These are phyloP conservation scores for Teunomyces kruisii DNA, from an alignment of 805 yeast genomes.

Conservation along the genomic window DNA sequence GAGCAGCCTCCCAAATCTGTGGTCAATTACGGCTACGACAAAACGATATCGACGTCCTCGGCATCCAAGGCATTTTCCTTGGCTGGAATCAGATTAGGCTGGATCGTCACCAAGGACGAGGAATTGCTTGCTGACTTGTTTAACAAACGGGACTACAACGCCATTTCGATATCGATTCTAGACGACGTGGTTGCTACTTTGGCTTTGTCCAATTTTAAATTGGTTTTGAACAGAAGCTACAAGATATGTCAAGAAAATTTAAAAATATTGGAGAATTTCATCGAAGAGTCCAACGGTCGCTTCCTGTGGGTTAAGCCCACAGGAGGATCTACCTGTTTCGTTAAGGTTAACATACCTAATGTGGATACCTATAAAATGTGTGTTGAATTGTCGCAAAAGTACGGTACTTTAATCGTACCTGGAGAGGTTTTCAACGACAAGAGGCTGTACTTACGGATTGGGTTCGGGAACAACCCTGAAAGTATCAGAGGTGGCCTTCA, in stretches of 20 bases:
- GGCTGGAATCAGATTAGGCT: conserved; percentile 55
- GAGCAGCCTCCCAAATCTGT: conserved; percentile 35
- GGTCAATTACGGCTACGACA: conserved; percentile 39
- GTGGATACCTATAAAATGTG: conserved; percentile 34
- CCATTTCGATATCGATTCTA: conserved; percentile 46
- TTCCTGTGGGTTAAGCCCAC: conserved; percentile 43
- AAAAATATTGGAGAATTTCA: conserved; percentile 30
- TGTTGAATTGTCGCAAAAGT: conserved; percentile 31
- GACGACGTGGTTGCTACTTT: conserved; percentile 49
- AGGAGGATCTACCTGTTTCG: conserved; percentile 50
- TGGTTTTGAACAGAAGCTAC: conserved; percentile 40
- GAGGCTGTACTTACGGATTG: conserved; percentile 47
- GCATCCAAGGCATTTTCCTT: conserved; percentile 54
- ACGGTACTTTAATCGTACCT: conserved; percentile 44
- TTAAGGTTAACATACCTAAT: conserved; percentile 29
- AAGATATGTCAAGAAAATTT: conserved; percentile 40
- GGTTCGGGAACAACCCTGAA: conserved; percentile 44
- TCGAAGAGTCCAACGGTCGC: conserved; percentile 27
- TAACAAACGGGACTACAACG: conserved; percentile 49
- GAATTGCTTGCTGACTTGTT: conserved; percentile 29
- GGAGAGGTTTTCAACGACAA: conserved; percentile 44
- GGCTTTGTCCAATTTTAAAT: conserved; percentile 35
- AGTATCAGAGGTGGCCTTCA: conserved; percentile 21
- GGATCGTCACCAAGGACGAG: conserved; percentile 44
- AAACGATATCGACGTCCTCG: conserved; percentile 48